Evolutionary conservation across 345 rosid species (phyloP).

Genomic region (Carallia pectinifolia): DNA sequence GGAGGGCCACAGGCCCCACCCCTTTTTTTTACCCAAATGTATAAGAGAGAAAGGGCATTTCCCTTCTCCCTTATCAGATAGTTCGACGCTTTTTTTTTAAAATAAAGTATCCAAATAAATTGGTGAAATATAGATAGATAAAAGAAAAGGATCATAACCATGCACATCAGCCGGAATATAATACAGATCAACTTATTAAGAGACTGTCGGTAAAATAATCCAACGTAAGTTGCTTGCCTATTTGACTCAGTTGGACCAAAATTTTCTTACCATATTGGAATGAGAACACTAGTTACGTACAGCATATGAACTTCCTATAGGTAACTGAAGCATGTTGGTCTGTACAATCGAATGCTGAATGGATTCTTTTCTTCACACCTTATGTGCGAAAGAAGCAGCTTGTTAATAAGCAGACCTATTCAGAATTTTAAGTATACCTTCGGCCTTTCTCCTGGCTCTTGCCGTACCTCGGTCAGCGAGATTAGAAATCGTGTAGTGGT

Average conservation of each 20-base stretch:
- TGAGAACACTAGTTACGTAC: conserved; percentile 3
- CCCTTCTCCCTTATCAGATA: no score
- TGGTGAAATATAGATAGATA: no score
- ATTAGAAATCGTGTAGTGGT: conserved; percentile 38
- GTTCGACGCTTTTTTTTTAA: no score
- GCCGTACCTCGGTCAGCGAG: conserved; percentile 39
- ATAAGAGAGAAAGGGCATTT: no score
- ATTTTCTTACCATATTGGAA: conserved; percentile 2
- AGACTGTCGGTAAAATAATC: background rate
- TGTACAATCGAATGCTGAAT: conserved; percentile 6
- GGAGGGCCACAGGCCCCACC: no score
- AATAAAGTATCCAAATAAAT: no score
- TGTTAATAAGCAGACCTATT: conserved; percentile 3
- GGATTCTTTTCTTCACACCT: conserved; percentile 9
- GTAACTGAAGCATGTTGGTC: conserved; percentile 4
- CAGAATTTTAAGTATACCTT: conserved; percentile 36
- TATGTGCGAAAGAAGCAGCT: conserved; percentile 22
- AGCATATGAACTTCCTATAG: conserved; percentile 10
- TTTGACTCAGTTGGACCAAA: conserved; percentile 5
- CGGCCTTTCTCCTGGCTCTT: conserved; percentile 59
- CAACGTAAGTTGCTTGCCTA: conserved; percentile 1
- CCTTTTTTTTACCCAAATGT: no score
- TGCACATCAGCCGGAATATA: background rate
- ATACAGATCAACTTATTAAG: background rate
- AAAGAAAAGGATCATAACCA: no score